Conservation (phyloP, 371 early-diverging fungal genomes). For the Mortierella sp. region DNA sequence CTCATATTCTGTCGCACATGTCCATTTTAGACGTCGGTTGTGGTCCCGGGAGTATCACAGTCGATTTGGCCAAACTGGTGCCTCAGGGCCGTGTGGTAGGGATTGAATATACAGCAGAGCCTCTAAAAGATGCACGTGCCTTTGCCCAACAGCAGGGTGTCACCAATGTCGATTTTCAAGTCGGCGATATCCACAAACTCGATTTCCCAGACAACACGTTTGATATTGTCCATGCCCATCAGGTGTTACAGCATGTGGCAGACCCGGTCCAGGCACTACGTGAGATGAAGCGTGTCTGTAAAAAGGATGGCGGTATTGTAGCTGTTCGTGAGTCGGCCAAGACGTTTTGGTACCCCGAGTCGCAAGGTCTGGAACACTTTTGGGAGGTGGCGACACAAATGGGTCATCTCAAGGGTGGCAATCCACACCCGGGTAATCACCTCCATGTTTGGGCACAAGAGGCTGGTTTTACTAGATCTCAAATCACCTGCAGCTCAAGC, state of each 20-base stretch:
- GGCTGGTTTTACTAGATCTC: conserved; percentile 29
- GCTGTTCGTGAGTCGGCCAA: conserved; percentile 18
- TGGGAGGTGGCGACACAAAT: conserved; percentile 16
- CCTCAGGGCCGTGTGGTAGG: conserved; percentile 22
- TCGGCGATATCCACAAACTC: conserved; percentile 23
- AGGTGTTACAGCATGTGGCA: conserved; percentile 27
- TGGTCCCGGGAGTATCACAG: conserved; percentile 28
- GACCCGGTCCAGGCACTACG: conserved; percentile 21
- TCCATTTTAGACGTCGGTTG: conserved; percentile 27
- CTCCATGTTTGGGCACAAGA: conserved; percentile 23
- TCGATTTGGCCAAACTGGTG: conserved; percentile 21
- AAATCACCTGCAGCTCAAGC: conserved; percentile 24
- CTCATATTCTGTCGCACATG: conserved; percentile 16
- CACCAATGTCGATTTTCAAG: conserved; percentile 18
- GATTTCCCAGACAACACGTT: conserved; percentile 23
- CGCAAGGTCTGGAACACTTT: conserved; percentile 6
- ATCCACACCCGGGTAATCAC: conserved; percentile 17
- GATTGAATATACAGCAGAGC: conserved; percentile 22
- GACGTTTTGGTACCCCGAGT: conserved; percentile 19
- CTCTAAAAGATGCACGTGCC: conserved; percentile 11
- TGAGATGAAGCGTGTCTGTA: conserved; percentile 20
- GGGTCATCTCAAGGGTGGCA: conserved; percentile 17
- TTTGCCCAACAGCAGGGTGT: conserved; percentile 18
- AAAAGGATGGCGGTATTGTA: conserved; percentile 18
- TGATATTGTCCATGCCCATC: conserved; percentile 27